These are phyloP conservation scores for Beauveria sp. DNA, from an alignment of 2,329 filamentous ascomycete species.

Conservation along the genomic window DNA sequence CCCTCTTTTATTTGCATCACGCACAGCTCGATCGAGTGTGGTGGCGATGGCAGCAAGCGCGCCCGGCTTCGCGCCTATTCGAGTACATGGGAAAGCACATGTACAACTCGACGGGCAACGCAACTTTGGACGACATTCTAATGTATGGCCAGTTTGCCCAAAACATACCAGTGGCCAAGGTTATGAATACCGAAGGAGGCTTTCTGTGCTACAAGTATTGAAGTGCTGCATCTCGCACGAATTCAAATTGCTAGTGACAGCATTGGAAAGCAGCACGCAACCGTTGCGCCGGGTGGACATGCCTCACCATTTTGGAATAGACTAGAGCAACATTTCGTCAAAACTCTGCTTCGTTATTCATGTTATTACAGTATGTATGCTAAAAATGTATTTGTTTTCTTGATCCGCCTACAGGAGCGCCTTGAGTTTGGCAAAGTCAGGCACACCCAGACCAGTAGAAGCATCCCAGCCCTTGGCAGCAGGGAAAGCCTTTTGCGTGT, in stretches of 20 bases:
- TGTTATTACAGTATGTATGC: background rate
- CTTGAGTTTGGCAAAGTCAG: slow-evolving; percentile 9
- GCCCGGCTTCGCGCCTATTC: background rate
- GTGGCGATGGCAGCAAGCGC: slow-evolving; percentile 13
- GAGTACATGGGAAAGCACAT: slow-evolving; percentile 11
- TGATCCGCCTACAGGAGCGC: background rate
- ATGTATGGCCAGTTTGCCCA: slow-evolving; percentile 8
- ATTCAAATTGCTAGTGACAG: no score
- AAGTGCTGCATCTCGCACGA: no score
- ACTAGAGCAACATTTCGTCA: background rate
- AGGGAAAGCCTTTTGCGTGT: slow-evolving; percentile 9
- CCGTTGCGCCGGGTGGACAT: no score
- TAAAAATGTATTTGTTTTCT: background rate
- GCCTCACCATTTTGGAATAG: no score
- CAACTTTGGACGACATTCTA: background rate
- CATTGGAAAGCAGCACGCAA: no score
- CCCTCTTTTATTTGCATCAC: slow-evolving; percentile 13
- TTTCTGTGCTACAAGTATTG: slow-evolving; percentile 6
- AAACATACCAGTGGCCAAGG: background rate
- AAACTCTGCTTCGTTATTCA: background rate
- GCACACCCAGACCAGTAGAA: slow-evolving; percentile 14
- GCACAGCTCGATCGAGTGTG: slow-evolving; percentile 11
- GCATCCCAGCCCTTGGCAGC: slow-evolving; percentile 19
- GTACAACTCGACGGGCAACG: slow-evolving; percentile 9
- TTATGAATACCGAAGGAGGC: slow-evolving; percentile 7